A percentile compares a stretch with the other conserved stretches of the same genome.
Conservation (phyloP, 169 alveolate species). For the Amoebophrya sp. region DNA sequence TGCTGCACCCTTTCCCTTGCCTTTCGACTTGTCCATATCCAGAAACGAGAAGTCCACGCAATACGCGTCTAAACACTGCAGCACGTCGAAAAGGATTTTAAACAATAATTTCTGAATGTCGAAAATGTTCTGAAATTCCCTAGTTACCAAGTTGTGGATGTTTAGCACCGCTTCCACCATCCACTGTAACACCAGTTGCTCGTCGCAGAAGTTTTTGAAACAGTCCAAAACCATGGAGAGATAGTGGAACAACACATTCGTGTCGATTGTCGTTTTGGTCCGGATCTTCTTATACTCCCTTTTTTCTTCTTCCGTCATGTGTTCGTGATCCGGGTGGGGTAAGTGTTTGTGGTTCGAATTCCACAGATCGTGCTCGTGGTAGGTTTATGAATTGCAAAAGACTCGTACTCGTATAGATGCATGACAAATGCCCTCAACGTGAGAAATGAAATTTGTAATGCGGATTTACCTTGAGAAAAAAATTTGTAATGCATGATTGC, state of each 20-base stretch:
- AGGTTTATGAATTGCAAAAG: no score
- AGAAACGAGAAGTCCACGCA: neutral
- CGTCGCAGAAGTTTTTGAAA: neutral
- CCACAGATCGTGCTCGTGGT: no score
- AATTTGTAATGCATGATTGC: no score
- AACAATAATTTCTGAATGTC: neutral
- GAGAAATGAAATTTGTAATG: no score
- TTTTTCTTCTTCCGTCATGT: neutral
- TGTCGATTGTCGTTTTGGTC: neutral
- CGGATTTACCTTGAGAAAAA: no score
- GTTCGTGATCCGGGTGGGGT: no score
- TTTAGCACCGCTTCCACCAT: neutral
- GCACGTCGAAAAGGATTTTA: neutral
- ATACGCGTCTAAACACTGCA: neutral
- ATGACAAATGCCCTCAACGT: no score
- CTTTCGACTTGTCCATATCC: no score
- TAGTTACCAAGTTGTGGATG: neutral
- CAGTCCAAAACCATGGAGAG: neutral
- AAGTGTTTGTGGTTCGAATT: no score
- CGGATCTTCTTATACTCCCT: neutral
- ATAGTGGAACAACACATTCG: neutral
- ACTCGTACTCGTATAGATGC: no score
- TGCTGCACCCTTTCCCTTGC: no score
- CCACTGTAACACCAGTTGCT: neutral
- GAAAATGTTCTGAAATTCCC: neutral